Evolutionary conservation across 108 stramenopile species (phyloP).

Genomic region (Cyclotella kingstonii): DNA sequence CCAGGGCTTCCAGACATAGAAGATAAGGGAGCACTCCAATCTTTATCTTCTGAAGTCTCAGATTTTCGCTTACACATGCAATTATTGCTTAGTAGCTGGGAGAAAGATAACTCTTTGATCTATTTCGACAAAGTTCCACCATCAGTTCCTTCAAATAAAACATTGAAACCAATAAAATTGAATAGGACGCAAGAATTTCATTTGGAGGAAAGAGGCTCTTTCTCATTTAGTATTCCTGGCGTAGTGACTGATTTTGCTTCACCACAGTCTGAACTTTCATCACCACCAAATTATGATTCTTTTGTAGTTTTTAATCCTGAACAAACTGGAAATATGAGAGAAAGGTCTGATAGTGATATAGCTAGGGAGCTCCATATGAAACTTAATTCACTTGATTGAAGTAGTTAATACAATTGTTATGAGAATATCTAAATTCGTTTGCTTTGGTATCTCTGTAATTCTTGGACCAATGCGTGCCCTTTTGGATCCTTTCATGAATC

Average conservation of each 20-base stretch:
- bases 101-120: conserved; percentile 77
- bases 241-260: not conserved
- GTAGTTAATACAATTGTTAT: too few species aligned
- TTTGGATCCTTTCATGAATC: too few species aligned
- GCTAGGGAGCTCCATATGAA: conserved; percentile 73
- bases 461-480: too few species aligned
- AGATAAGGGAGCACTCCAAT: conserved; percentile 48
- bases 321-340: not conserved
- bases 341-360: conserved; percentile 76
- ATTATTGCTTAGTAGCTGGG: conserved; percentile 59
- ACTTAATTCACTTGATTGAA: conserved; percentile 54
- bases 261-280: too few species aligned
- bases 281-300: conserved; percentile 36
- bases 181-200: conserved; percentile 64
- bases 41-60: conserved; percentile 61
- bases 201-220: conserved; percentile 66
- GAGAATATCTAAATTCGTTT: too few species aligned
- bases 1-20: conserved; percentile 69
- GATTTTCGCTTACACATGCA: conserved; percentile 72
- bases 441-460: too few species aligned
- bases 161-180: conserved; percentile 58
- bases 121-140: conserved; percentile 86
- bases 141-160: conserved; percentile 66
- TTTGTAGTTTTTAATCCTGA: conserved; percentile 20
- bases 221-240: conserved; percentile 46